These are phyloP conservation scores for Excoecaria cochinchinensis DNA, from an alignment of 345 rosid genomes.

Conservation along the genomic window DNA sequence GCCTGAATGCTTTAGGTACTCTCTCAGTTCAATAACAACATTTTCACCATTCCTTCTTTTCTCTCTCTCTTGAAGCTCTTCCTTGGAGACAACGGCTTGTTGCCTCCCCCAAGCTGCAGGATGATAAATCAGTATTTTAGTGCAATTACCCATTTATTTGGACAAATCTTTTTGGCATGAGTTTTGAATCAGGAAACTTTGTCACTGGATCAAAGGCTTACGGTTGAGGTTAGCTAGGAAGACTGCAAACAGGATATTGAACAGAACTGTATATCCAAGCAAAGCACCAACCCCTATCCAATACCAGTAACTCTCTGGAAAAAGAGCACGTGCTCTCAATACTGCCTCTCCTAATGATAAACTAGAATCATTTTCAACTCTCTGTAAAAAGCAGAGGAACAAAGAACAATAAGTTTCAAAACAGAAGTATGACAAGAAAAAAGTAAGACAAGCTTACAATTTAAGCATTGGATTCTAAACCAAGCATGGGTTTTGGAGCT, in stretches of 20 bases:
- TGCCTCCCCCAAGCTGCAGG: slow-evolving; percentile 73
- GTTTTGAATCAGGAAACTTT: slow-evolving; percentile 10
- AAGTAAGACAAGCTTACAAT: background rate
- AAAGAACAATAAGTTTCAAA: slow-evolving; percentile 21
- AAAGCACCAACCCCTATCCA: slow-evolving; percentile 96
- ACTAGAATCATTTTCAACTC: slow-evolving; percentile 43
- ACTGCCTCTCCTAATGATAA: slow-evolving; percentile 63
- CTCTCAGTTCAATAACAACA: slow-evolving; percentile 71
- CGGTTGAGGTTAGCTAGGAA: slow-evolving; percentile 80
- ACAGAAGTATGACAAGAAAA: slow-evolving; percentile 4
- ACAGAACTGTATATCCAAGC: slow-evolving; percentile 76
- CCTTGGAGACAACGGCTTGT: slow-evolving; percentile 83
- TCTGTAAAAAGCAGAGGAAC: slow-evolving; percentile 40
- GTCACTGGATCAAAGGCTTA: slow-evolving; percentile 43
- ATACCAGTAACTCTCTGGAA: slow-evolving; percentile 87
- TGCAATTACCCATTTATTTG: background rate
- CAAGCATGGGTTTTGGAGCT: slow-evolving; percentile 1
- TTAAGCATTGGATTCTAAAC: slow-evolving; percentile 1
- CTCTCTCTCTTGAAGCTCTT: slow-evolving; percentile 85
- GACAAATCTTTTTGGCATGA: background rate
- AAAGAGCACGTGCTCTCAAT: slow-evolving; percentile 67
- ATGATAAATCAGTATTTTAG: slow-evolving; percentile 3
- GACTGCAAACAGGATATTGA: slow-evolving; percentile 72
- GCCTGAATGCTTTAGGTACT: slow-evolving; percentile 76
- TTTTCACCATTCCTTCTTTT: slow-evolving; percentile 74